Base-by-base conservation (phyloP, 2,329 filamentous ascomycete species). In the Claviceps spartinae region DNA sequence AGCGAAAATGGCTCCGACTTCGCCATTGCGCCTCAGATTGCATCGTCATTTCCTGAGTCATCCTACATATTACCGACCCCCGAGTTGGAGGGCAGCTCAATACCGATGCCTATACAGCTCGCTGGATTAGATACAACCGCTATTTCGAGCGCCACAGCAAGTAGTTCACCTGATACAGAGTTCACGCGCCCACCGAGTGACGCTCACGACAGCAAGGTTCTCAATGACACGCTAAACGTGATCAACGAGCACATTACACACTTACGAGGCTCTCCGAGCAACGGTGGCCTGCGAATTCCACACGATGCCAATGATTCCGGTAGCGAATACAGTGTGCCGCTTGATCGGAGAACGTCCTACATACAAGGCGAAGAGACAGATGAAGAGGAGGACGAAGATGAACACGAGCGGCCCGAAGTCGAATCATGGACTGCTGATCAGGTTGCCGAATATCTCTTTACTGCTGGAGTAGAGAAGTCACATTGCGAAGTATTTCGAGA, bases 181-280 rank as follows among this genome's bases (percentile, higher is more conserved):
- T 54, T 68, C 14, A 60, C 63, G 49, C 66, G 70, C 47, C 63
- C 79, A 48, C 67, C 66, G 52, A 68, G 72, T 52, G 57, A 60
- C 47, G 72, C 72, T 54, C 72, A 81, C 59, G 72, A 79, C 49
- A 77, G 70, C 62, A 85, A 87, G 11, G 90, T 96, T 48, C 85
- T 97, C 73, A 89, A 90, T 64, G 90, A 97, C 66, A 96, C 91
- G 0, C 71, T 97, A 49, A 95, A 89, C 62, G 91, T 97, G 54
- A 97, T 97, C 61, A 85, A 97, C 65, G 91, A 97, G 68, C 91
- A 96, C 64, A 95, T 97, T 60, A 95, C 88, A 43, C 86, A 95
- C 65, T 79, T 97, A 57, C 73, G 78, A 55, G 77, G 76, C 18
- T 70, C 77, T 6, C 70, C 73, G 5, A 73, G 68, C 55, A 76